Conservation (phyloP, 805 yeast species). For the Candida peoriensis region DNA sequence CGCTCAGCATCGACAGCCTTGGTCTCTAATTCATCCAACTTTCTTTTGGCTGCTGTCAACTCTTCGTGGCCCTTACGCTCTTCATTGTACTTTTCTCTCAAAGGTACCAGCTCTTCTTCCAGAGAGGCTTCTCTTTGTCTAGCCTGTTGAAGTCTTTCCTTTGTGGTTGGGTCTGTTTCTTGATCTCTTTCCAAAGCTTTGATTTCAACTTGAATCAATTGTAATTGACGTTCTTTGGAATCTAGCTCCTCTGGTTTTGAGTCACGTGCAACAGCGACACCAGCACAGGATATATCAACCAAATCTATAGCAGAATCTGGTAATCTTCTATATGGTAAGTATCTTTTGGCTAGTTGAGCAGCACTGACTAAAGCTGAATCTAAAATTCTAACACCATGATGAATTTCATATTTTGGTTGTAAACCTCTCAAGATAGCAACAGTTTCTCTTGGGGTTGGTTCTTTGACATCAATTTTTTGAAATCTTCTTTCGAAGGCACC, state of each 20-base stretch:
- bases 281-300: constrained; percentile 93
- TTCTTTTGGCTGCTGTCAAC: constrained; percentile 82
- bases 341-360: constrained; percentile 90
- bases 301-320: constrained; percentile 97
- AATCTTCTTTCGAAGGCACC: constrained; percentile 99
- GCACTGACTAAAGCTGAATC: constrained; percentile 94
- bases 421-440: constrained; percentile 95
- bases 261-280: constrained; percentile 97
- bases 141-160: constrained; percentile 80
- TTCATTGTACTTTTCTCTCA: constrained; percentile 77
- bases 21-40: constrained; percentile 84
- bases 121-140: constrained; percentile 73
- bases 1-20: constrained; percentile 97
- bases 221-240: constrained; percentile 86
- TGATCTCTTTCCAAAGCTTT: constrained; percentile 95
- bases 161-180: constrained; percentile 76
- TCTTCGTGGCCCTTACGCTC: constrained; percentile 92
- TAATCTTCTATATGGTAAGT: constrained; percentile 88
- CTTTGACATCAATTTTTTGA: constrained; percentile 94
- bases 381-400: constrained; percentile 94
- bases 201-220: constrained; percentile 90
- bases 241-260: constrained; percentile 97
- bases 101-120: constrained; percentile 80
- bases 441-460: constrained; percentile 88
- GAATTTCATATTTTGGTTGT: constrained; percentile 92